These are phyloP conservation scores for Pichia sp. DNA, from an alignment of 1,139 yeast species.

Conservation along the genomic window DNA sequence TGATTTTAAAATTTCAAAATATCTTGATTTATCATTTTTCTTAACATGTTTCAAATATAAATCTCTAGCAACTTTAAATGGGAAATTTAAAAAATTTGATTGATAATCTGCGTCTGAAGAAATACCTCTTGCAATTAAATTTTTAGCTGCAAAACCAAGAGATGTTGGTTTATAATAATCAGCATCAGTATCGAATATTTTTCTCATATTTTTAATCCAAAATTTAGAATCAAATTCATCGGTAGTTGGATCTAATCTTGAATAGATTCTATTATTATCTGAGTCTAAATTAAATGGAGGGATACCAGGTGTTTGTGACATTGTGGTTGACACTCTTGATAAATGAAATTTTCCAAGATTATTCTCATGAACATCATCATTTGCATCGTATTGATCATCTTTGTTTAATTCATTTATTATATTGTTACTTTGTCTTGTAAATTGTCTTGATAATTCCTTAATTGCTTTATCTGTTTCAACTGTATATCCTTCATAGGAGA, in stretches of 20 bases:
- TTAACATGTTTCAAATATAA: conserved; percentile 12
- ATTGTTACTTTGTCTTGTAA: conserved; percentile 28
- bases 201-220: conserved; percentile 71
- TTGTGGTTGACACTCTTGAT: conserved; percentile 37
- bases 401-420: too few relatives aligned
- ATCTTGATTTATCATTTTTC: conserved; percentile 22
- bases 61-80: conserved; percentile 21
- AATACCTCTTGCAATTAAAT: conserved; percentile 67
- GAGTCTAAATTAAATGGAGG: conserved; percentile 31
- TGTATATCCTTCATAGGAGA: conserved; percentile 36
- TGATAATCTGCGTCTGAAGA: conserved; percentile 81
- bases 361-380: not conserved
- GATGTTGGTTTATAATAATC: conserved; percentile 60
- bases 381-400: conserved; percentile 3
- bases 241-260: conserved; percentile 49
- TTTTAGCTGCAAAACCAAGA: conserved; percentile 63
- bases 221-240: conserved; percentile 55
- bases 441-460: conserved; percentile 59
- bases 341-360: conserved; percentile 13
- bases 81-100: conserved; percentile 56
- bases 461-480: conserved; percentile 31
- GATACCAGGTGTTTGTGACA: conserved; percentile 52
- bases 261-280: conserved; percentile 27
- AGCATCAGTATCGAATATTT: conserved; percentile 48
- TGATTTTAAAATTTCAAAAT: conserved; percentile 55